These are phyloP conservation scores for Amaranthus hypochondriacus DNA, from an alignment of 148 eudicot species.

Conservation along the genomic window DNA sequence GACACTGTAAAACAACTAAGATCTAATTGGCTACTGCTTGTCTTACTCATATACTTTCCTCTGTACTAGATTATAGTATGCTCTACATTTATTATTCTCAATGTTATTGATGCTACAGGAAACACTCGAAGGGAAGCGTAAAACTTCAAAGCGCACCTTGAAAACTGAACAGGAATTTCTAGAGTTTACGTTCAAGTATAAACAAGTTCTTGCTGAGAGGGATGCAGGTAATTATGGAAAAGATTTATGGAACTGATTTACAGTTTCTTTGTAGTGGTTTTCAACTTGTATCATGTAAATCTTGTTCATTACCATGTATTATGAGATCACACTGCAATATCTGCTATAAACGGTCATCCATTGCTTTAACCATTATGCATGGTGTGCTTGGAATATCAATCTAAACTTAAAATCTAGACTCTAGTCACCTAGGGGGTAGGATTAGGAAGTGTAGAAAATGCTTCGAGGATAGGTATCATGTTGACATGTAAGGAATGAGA, in stretches of 20 bases:
- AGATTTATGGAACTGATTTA: too few species aligned
- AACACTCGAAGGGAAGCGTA: conserved; percentile 67
- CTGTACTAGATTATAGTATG: background rate
- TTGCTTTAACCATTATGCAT: background rate
- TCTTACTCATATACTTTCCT: background rate
- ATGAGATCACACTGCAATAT: background rate
- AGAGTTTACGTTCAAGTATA: conserved; percentile 87
- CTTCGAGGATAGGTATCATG: too few species aligned
- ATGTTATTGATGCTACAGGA: conserved; percentile 44
- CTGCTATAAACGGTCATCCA: background rate
- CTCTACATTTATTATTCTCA: background rate
- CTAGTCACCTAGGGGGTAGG: too few species aligned
- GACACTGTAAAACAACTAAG: background rate
- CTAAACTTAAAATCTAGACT: too few species aligned
- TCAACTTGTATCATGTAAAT: background rate
- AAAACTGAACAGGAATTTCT: conserved; percentile 89
- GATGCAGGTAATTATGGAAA: conserved; percentile 61
- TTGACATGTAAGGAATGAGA: too few species aligned
- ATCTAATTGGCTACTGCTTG: background rate
- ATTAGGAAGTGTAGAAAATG: too few species aligned
- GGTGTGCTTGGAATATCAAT: too few species aligned
- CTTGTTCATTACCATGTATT: background rate
- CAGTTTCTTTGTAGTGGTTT: background rate
- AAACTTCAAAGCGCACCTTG: conserved; percentile 63
- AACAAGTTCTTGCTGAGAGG: conserved; percentile 79